phyloP scores from a whole-genome alignment of 805 yeast species.

The Maudiozyma saulgeensis region DNA sequence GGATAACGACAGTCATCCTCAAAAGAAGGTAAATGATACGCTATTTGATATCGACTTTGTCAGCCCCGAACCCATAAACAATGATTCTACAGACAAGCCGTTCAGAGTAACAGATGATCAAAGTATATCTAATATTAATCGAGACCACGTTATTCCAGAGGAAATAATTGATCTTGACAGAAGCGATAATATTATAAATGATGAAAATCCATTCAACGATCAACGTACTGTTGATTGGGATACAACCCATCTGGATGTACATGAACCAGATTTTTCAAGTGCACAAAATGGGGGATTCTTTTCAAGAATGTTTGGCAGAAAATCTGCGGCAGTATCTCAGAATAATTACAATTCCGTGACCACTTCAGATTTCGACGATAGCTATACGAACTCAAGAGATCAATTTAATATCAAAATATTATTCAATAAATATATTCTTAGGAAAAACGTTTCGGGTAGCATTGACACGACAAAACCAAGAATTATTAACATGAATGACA shows the following conservation, averaged over 20 bases:
- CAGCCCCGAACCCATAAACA: conserved; percentile 11
- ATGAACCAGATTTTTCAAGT: conserved; percentile 8
- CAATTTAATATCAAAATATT: conserved; percentile 32
- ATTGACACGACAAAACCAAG: conserved; percentile 41
- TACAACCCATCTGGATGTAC: conserved; percentile 3
- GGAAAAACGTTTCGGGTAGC: conserved; percentile 18
- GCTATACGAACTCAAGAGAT: conserved; percentile 26
- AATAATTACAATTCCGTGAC: conserved; percentile 20
- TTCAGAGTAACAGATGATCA: conserved; percentile 1
- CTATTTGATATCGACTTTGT: conserved; percentile 34
- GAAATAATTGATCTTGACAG: conserved; percentile 28
- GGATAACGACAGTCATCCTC: neutral
- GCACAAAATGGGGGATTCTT: conserved; percentile 12
- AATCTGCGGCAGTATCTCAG: conserved; percentile 7
- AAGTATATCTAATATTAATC: conserved; percentile 7
- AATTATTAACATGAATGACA: conserved; percentile 58
- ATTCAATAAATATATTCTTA: conserved; percentile 29
- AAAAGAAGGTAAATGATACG: conserved; percentile 19
- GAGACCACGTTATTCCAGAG: conserved; percentile 19
- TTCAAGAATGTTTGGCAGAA: conserved; percentile 8
- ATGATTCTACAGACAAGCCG: neutral
- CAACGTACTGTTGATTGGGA: conserved; percentile 11
- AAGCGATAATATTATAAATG: conserved; percentile 31
- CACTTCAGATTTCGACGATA: conserved; percentile 16
- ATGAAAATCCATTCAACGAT: conserved; percentile 24